These are phyloP conservation scores for Meira miltonrushii DNA, from an alignment of 1,284 basidiomycete species.

Conservation along the genomic window DNA sequence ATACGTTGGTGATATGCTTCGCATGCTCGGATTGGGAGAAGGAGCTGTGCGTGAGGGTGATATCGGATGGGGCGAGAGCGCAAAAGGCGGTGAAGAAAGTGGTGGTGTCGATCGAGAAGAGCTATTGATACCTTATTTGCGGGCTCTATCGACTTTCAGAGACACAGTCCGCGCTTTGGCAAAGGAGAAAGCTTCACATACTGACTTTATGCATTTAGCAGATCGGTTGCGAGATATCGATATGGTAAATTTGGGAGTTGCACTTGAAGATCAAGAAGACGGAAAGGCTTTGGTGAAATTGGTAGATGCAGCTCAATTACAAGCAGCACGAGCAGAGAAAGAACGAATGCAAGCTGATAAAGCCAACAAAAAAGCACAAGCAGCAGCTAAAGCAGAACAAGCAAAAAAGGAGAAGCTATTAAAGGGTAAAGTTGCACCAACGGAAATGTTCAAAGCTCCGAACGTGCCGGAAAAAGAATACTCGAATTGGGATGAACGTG, in stretches of 20 bases:
- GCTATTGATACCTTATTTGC: slow-evolving; percentile 81
- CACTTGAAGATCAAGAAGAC: slow-evolving; percentile 85
- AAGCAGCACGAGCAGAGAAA: slow-evolving; percentile 83
- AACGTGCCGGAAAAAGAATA: slow-evolving; percentile 55
- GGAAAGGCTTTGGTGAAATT: slow-evolving; percentile 80
- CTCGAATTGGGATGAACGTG: slow-evolving; percentile 73
- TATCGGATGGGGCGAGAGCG: slow-evolving; percentile 44
- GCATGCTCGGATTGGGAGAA: slow-evolving; percentile 90
- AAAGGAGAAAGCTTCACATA: slow-evolving; percentile 55
- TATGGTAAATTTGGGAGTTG: slow-evolving; percentile 85
- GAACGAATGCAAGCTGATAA: slow-evolving; percentile 71
- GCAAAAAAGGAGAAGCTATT: slow-evolving; percentile 74
- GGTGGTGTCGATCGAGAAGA: slow-evolving; percentile 62
- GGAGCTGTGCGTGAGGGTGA: slow-evolving; percentile 55
- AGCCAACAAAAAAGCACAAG: slow-evolving; percentile 71
- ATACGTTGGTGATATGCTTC: slow-evolving; percentile 84
- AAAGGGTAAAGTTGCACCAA: slow-evolving; percentile 71
- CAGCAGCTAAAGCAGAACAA: slow-evolving; percentile 66
- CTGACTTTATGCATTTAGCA: slow-evolving; percentile 44
- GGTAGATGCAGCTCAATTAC: slow-evolving; percentile 74
- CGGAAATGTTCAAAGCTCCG: slow-evolving; percentile 69
- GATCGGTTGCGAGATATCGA: slow-evolving; percentile 87
- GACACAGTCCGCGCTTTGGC: slow-evolving; percentile 80
- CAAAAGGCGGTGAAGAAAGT: slow-evolving; percentile 18
- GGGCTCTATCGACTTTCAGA: slow-evolving; percentile 80